Percentiles rank a stretch among this genome's conserved stretches.
phyloP scores from a whole-genome alignment of 106 monocot species.

The Dioscorea alata region DNA sequence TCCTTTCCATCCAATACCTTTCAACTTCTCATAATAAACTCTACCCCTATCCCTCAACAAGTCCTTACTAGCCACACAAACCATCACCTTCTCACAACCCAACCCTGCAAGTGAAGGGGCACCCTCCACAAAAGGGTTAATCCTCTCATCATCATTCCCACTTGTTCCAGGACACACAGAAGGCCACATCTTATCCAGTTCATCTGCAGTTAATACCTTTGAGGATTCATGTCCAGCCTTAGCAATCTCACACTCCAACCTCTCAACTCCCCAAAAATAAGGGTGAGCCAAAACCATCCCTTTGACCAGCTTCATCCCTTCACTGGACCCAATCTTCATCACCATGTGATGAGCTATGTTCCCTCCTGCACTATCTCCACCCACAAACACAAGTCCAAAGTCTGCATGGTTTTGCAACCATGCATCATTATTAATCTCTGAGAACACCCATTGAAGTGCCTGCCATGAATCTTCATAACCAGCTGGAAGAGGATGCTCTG shows the following conservation, averaged over 20 bases:
- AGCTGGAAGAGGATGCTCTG: no score
- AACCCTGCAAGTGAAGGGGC: neutral
- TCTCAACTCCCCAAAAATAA: neutral
- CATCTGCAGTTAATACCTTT: no score
- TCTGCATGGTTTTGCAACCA: neutral
- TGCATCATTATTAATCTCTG: neutral
- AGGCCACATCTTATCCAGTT: neutral
- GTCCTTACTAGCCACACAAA: neutral
- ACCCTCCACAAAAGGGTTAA: neutral
- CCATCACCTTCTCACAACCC: neutral
- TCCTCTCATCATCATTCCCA: no score
- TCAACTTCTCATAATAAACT: neutral
- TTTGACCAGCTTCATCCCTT: neutral
- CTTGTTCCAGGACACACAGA: neutral
- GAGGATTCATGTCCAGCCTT: no score
- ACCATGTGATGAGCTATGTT: neutral
- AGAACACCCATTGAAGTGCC: no score
- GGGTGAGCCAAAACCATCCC: neutral
- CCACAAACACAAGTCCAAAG: neutral
- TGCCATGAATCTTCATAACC: no score
- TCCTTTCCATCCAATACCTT: neutral
- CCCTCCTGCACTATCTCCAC: neutral
- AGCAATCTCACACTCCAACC: neutral
- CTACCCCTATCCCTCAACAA: neutral
- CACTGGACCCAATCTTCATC: neutral